Conservation (phyloP, 257 asterid species). For the Oldenlandia corymbosa region DNA sequence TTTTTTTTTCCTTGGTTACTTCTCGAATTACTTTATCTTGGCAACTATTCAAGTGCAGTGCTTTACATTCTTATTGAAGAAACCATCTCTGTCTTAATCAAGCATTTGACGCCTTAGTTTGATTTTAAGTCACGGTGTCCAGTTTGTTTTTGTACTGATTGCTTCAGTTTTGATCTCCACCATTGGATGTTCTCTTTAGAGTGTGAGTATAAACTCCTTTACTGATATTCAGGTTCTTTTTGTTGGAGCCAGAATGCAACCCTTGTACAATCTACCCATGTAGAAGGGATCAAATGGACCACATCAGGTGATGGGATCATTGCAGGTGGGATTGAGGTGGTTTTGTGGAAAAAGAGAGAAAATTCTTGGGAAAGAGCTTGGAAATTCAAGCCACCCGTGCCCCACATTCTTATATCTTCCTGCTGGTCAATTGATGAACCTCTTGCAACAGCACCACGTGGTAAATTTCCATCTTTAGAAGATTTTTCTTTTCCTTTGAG, state of each 20-base stretch:
- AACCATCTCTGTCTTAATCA: not conserved
- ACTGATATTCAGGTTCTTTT: constrained; percentile 99
- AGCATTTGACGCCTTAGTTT: not conserved
- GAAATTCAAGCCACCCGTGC: constrained; percentile 67
- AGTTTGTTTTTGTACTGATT: not conserved
- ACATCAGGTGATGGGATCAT: constrained; percentile 92
- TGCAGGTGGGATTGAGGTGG: constrained; percentile 76
- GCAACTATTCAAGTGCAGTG: not conserved
- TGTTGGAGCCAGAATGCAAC: constrained; percentile 97
- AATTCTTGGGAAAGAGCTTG: constrained; percentile 84
- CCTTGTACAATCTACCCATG: constrained; percentile 64
- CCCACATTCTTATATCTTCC: constrained; percentile 74
- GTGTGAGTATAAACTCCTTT: constrained; percentile 53
- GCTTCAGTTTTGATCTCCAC: constrained; percentile 1
- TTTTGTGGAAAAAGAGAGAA: constrained; percentile 73
- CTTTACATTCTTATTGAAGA: not conserved
- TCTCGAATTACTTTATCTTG: not conserved
- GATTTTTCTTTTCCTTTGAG: constrained; percentile 29
- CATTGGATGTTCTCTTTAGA: constrained; percentile 24
- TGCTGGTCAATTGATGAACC: constrained; percentile 69
- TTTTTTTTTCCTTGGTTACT: too few relatives aligned
- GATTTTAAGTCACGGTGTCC: not conserved
- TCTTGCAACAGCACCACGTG: constrained; percentile 74
- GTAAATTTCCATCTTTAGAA: constrained; percentile 31
- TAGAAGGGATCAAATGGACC: constrained; percentile 84